These are phyloP conservation scores for Coemansia sp. DNA, from an alignment of 192 early-diverging fungal species.

Conservation along the genomic window DNA sequence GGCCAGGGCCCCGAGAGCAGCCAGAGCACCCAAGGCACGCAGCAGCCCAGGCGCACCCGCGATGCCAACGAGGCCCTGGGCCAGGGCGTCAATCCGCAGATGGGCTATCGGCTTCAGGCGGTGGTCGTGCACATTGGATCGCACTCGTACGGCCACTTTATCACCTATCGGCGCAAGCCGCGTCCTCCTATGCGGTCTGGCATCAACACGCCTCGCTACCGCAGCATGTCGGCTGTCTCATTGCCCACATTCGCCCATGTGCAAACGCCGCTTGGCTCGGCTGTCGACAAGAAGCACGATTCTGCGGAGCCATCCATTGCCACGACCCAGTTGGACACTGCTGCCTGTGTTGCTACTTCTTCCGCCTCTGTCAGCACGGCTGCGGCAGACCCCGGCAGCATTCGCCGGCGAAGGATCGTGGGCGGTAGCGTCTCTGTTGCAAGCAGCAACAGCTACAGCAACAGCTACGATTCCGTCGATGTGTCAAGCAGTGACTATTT, in stretches of 20 bases:
- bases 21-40: background rate
- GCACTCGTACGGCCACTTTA: conserved; percentile 93
- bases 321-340: background rate
- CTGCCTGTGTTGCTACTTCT: conserved; percentile 1
- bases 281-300: conserved; percentile 24
- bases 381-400: conserved; percentile 6
- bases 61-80: conserved; percentile 42
- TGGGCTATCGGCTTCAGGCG: conserved; percentile 73
- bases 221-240: conserved; percentile 31
- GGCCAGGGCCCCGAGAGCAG: background rate
- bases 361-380: no score
- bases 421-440: conserved; percentile 17
- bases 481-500: conserved; percentile 9
- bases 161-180: conserved; percentile 73
- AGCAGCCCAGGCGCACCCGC: conserved; percentile 21
- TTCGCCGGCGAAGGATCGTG: conserved; percentile 42
- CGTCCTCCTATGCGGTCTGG: conserved; percentile 39
- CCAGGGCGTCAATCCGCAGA: conserved; percentile 23
- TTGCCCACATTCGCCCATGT: conserved; percentile 11
- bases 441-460: conserved; percentile 24
- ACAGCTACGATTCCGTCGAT: conserved; percentile 23
- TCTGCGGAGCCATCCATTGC: conserved; percentile 12
- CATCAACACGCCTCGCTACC: conserved; percentile 47
- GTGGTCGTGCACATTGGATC: conserved; percentile 88
- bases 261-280: conserved; percentile 3